A percentile compares a stretch with the other conserved stretches of the same genome.
Conservation (phyloP, 805 yeast genomes). For the Metschnikowia sp. region DNA sequence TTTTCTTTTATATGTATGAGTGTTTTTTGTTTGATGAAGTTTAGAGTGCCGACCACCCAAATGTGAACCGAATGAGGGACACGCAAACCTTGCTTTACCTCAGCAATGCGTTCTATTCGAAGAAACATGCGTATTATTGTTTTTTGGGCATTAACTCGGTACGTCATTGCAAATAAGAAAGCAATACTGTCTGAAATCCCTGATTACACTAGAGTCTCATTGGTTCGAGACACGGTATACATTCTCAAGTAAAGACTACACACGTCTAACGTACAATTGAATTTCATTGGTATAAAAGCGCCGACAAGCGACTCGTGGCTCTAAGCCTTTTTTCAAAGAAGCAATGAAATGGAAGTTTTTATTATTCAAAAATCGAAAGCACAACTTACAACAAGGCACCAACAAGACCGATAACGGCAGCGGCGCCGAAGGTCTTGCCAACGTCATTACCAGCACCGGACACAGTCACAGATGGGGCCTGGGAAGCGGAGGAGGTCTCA, state of each 20-base stretch:
- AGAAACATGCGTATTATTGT: too few species aligned
- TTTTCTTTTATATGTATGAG: too few species aligned
- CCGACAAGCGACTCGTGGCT: background rate
- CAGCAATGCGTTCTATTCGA: too few species aligned
- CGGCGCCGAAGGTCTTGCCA: conserved; percentile 35
- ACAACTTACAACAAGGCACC: conserved; percentile 29
- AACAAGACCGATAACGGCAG: conserved; percentile 37
- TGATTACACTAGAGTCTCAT: background rate
- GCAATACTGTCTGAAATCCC: too few species aligned
- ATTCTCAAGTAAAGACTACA: background rate
- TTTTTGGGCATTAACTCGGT: too few species aligned
- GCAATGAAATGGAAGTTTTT: background rate
- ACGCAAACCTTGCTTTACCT: too few species aligned
- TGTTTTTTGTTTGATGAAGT: too few species aligned
- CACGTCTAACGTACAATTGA: background rate
- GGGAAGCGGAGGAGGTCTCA: conserved; percentile 5
- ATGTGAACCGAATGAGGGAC: too few species aligned
- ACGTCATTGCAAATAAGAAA: too few species aligned
- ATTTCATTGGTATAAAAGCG: conserved; percentile 1
- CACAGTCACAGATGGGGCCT: conserved; percentile 23
- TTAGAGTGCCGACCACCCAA: too few species aligned
- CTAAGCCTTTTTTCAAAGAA: background rate
- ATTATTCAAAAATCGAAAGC: background rate
- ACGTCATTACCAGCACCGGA: conserved; percentile 22
- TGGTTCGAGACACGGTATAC: background rate